phyloP scores from a whole-genome alignment of 192 early-diverging fungal species.

The Cladochytrium replicatum region DNA sequence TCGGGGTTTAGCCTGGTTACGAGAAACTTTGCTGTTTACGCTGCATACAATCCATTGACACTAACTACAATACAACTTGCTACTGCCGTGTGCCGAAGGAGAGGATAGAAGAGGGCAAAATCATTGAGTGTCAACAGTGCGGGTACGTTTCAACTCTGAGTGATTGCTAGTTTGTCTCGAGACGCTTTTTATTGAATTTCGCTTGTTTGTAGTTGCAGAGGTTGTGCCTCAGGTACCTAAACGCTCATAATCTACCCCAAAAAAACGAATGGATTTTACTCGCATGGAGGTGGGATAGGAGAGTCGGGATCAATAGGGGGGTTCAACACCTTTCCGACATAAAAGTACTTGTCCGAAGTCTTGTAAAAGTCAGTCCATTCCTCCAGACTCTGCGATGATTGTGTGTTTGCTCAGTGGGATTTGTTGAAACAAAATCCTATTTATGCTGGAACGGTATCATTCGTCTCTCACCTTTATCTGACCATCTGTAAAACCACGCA shows the following conservation, averaged over 20 bases:
- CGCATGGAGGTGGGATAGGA: conserved; percentile 75
- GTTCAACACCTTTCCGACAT: conserved; percentile 72
- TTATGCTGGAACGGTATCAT: not conserved
- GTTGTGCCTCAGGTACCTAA: conserved; percentile 35
- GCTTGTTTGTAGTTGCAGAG: conserved; percentile 23
- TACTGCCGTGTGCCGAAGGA: conserved; percentile 91
- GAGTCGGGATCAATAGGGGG: conserved; percentile 70
- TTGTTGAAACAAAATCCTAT: no score
- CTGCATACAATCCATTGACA: conserved; percentile 95
- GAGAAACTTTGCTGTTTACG: conserved; percentile 95
- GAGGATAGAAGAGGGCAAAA: conserved; percentile 80
- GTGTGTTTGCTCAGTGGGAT: no score
- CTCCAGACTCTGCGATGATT: conserved; percentile 42
- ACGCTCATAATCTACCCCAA: not conserved
- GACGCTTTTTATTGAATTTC: conserved; percentile 6
- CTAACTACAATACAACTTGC: conserved; percentile 95
- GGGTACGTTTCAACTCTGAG: conserved; percentile 49
- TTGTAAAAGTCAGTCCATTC: conserved; percentile 85
- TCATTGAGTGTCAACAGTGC: conserved; percentile 90
- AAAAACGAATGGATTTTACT: conserved; percentile 13
- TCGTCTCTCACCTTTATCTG: conserved; percentile 57
- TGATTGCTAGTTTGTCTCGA: not conserved
- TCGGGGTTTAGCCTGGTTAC: conserved; percentile 61
- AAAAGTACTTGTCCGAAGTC: conserved; percentile 76
- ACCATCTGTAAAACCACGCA: conserved; percentile 64